Base-by-base conservation (phyloP, 108 stramenopile genomes). In the Thalassiosira profunda region DNA sequence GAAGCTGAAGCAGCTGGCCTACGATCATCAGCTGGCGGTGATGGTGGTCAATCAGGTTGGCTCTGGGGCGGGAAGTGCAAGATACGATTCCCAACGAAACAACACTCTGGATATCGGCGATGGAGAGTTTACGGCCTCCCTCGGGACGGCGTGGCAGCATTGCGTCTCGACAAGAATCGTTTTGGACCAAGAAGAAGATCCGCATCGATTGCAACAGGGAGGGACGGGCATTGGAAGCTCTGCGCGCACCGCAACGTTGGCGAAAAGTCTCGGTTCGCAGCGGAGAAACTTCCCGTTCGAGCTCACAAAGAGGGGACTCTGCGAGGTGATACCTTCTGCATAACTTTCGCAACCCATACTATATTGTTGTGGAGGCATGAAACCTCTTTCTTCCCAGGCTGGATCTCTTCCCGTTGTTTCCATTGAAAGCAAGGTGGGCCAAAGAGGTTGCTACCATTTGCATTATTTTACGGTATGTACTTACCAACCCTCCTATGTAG, bases 131-230 rank as follows among this genome's bases (percentile, higher is more conserved):
- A 76, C 72, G 14, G 87, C 90, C 7, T 88, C 90, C 23, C 58
- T 95, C 36, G 93, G 93, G 8, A 90, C 86, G 17, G 83, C 85
- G 15, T 95, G 93, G 93, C 87, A 92, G 71, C 88, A 95, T 62
- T 95, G 93, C 56, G 84, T 92, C 3, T 84, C 93, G 2, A 92
- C 91, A 17, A 68, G 90, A 28, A 64, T 95, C 15, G 25, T 76
- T 10, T 31, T 92, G 47, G 86, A 81, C 31, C 76, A 81, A 30
- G 49, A 81, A 28, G 54, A 54, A 28, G 80, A 80, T 70, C 74
- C 79, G 9, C 74, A 80, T 45, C 41, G 20, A 36, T 47, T 64
- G 30, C 37, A 55, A 12, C 36, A 57, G 41, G 21, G 25, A 2
- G 18, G 41, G n/a, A 53, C 17, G n/a, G 1, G 9, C n/a, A 37